phyloP scores from a whole-genome alignment of 73 alveolate species.

The Uronychia binucleata region DNA sequence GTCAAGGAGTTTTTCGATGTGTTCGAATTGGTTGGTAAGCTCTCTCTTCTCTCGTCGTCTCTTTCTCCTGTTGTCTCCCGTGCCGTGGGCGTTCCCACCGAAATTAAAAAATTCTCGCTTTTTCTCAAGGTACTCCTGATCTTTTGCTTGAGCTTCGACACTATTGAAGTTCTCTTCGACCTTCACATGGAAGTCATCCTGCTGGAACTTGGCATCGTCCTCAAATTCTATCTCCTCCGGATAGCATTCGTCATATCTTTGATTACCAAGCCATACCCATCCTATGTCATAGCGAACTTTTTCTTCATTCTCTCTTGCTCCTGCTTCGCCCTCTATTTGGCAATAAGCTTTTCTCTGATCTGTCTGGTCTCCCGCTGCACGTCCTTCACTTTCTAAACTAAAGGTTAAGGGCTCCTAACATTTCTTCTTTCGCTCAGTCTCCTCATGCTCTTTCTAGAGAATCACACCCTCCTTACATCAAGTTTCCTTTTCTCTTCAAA shows the following conservation, averaged over 20 bases:
- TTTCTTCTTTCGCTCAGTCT: background rate
- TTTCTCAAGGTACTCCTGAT: background rate
- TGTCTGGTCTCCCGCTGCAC: background rate
- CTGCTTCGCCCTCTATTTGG: background rate
- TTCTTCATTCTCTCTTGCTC: background rate
- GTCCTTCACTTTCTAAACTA: background rate
- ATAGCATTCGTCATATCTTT: background rate
- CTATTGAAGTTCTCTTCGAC: background rate
- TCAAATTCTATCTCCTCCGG: background rate
- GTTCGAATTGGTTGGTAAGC: background rate
- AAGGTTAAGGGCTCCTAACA: no score
- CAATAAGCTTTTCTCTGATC: background rate
- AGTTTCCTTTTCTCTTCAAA: background rate
- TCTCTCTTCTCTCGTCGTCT: background rate
- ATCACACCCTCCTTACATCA: background rate
- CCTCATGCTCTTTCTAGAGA: background rate
- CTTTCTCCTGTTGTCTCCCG: background rate
- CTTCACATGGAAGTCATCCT: background rate
- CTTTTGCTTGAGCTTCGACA: background rate
- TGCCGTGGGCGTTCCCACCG: conserved; percentile 1
- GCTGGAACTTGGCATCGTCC: background rate
- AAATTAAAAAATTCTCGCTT: background rate
- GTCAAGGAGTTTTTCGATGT: background rate
- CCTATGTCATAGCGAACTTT: background rate
- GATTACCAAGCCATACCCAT: background rate